phyloP scores from a whole-genome alignment of 2,329 filamentous ascomycete species.

The Penicillium sp. region DNA sequence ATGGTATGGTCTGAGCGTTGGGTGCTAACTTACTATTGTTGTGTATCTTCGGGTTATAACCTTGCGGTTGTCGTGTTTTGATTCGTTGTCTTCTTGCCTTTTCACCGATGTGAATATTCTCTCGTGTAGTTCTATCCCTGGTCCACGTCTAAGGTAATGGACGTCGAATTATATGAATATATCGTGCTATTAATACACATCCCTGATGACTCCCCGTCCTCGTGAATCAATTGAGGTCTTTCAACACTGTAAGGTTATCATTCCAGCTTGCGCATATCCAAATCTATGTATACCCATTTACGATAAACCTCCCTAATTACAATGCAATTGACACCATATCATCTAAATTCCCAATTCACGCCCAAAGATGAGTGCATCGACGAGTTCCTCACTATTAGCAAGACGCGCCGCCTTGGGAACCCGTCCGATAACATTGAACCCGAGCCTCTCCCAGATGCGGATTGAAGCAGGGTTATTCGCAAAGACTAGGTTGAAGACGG shows the following conservation, averaged over 20 bases:
- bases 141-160: conserved; percentile 8
- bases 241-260: background rate
- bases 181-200: background rate
- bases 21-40: conserved; percentile 9
- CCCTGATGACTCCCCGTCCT: background rate
- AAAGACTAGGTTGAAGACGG: conserved; percentile 46
- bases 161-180: conserved; percentile 5
- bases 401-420: conserved; percentile 41
- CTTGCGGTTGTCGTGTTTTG: conserved; percentile 8
- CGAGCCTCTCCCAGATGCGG: conserved; percentile 43
- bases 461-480: conserved; percentile 43
- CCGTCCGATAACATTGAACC: conserved; percentile 41
- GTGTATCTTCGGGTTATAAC: conserved; percentile 9
- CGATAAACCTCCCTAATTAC: background rate
- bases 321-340: background rate
- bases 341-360: conserved; percentile 30
- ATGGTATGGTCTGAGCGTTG: conserved; percentile 27
- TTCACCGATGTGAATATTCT: conserved; percentile 21
- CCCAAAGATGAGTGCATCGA: conserved; percentile 45
- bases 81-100: conserved; percentile 11
- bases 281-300: background rate
- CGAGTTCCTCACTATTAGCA: conserved; percentile 39
- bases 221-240: background rate
- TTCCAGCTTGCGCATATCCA: background rate
- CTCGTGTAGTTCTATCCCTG: conserved; percentile 22